phyloP scores from a whole-genome alignment of 208 protist species.

The Trypanosoma mega region DNA sequence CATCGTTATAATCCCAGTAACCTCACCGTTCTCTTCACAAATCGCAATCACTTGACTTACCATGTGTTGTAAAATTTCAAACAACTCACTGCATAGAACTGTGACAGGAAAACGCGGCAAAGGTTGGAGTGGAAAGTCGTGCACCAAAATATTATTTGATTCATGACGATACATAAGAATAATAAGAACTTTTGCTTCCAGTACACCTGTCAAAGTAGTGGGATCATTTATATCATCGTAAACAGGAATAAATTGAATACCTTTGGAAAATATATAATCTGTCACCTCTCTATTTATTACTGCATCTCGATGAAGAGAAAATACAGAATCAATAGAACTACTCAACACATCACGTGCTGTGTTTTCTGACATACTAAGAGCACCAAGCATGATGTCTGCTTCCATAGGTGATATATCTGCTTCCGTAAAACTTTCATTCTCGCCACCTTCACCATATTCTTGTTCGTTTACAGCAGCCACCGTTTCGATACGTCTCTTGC shows the following conservation, averaged over 20 bases:
- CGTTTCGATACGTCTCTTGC: conserved; percentile 22
- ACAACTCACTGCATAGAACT: conserved; percentile 47
- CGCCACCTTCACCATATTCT: conserved; percentile 7
- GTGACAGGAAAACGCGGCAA: conserved; percentile 39
- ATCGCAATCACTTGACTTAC: conserved; percentile 43
- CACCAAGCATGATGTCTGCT: conserved; percentile 66
- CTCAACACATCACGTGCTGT: conserved; percentile 46
- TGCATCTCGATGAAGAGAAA: conserved; percentile 47
- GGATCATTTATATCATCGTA: conserved; percentile 53
- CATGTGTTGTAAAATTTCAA: conserved; percentile 42
- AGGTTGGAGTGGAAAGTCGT: conserved; percentile 47
- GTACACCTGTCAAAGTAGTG: conserved; percentile 38
- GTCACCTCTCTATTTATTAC: conserved; percentile 39
- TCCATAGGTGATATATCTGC: conserved; percentile 62
- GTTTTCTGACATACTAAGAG: conserved; percentile 62
- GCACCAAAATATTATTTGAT: conserved; percentile 34
- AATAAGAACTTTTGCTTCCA: conserved; percentile 59
- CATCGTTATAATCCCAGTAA: conserved; percentile 56
- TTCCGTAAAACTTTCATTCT: conserved; percentile 31
- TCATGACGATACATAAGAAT: conserved; percentile 53
- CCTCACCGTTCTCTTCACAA: conserved; percentile 25
- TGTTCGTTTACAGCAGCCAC: conserved; percentile 16
- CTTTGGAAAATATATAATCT: conserved; percentile 43
- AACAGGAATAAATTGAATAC: conserved; percentile 54
- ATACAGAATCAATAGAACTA: conserved; percentile 39